Evolutionary conservation across 2,329 filamentous ascomycete genomes (phyloP), one percentile per base, ranked within the genome.

Genomic region (Talaromyces sp.): DNA sequence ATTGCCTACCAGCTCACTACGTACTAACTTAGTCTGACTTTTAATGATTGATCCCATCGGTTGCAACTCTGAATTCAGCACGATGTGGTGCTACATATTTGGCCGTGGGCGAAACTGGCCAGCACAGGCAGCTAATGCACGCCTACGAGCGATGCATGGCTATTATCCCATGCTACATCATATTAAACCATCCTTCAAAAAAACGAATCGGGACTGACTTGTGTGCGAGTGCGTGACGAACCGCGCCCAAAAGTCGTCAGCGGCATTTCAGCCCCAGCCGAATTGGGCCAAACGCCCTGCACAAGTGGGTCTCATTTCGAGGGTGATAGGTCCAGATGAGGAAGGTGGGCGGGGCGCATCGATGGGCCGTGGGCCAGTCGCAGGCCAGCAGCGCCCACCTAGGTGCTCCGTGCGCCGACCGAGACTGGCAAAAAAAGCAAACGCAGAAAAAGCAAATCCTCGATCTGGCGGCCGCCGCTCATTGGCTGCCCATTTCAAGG

Each of bases 401-500:
- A 19, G 35, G 35, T 46, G 19, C 43, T 46, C 43, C 43, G 43
- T 46, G 43, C 43, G 11, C 21, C 43, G 1, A 11, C 43, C 19
- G 9, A 46, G 43, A 21, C 43, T 10, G n/a, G 43, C 43, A 46
- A 21, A 3, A 46, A 24, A 46, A 46, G 43, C n/a, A 46, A 46
- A 46, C 8, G 41, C 41, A 46, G n/a, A 24, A 46, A 46, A 46
- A 46, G 43, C 43, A 46, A 24, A 46, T 11, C 43, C 43, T n/a
- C 48, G 26, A 56, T 57, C 26, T 57, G 55, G 14, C 17, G 19
- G 38, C 55, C 8, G 10, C 7, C 17, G 19, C 38, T 61, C 21
- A 61, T 61, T 61, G 54, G 59, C 21, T 11, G 3, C 7, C 3
- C 2, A 52, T 38, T 61, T 61, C 27, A 61, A 61, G 59, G 29